Evolutionary conservation across 345 rosid species (phyloP), one percentile per base, ranked within the genome.

Genomic region (Zanthoxylum bungeanum): DNA sequence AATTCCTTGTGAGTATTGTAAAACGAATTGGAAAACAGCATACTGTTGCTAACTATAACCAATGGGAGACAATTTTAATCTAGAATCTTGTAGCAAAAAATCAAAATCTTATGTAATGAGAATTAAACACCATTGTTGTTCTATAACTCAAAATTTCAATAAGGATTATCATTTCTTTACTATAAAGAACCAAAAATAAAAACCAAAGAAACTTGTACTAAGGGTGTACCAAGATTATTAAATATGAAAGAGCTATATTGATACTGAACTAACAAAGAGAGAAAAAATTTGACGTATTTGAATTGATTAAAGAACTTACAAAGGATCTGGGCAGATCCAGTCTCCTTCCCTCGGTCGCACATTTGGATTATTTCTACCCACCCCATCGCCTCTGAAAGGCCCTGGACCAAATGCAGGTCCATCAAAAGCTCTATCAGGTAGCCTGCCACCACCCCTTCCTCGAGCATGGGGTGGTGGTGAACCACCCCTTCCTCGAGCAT

Each of bases 311-410:
- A 5, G 33, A 39, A 81, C 97, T 88, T 84, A 90, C 93, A 36
- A 28, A 52, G 88, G 85, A 82, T 90, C 88, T 3, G 79, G 67
- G 77, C 97, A 94, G 66, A 79, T 71, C 98, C 97, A 92, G 73
- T 94, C 97, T 59, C 97, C 98, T 70, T 92, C 97, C 83, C 97
- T 90, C 44, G 98, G 97, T 28, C 88, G 89, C 56, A 94, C 89
- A 60, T 90, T 94, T 57, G 95, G 84, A 58, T 82, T 83, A 70
- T 85, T 90, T 84, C 90, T 79, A 68, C 67, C 63, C 71, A 77
- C 10, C 17, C 76, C 80, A 37, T 88, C 91, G 40, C 84, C 87
- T 79, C 80, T 82, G 28, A 81, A 64, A 51, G 86, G 80, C 51
- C 87, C 88, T 63, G 84, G 85, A 66, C 86, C 88, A 83, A 75